Percentiles rank a stretch among this genome's conserved stretches.
These are phyloP conservation scores for Sarcodon sp. DNA, from an alignment of 768 basidiomycete species.

Conservation along the genomic window DNA sequence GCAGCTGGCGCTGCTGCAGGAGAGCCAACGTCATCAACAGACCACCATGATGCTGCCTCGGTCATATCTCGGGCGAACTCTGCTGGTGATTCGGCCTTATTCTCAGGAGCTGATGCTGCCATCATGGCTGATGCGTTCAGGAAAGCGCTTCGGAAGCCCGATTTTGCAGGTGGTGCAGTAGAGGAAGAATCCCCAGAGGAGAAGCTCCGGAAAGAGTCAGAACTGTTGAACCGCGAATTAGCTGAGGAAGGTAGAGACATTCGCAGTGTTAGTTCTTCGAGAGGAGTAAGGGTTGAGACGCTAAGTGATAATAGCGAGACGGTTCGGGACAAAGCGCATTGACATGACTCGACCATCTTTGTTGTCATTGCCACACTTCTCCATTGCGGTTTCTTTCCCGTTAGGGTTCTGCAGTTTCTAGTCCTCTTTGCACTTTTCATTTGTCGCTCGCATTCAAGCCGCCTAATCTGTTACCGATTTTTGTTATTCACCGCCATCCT, in stretches of 20 bases:
- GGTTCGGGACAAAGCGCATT: too few species aligned
- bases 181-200: conserved; percentile 59
- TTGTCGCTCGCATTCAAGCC: not conserved
- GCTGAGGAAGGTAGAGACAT: conserved; percentile 88
- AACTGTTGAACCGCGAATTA: conserved; percentile 57
- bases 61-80: conserved; percentile 51
- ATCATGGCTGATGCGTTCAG: conserved; percentile 92
- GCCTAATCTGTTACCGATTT: not conserved
- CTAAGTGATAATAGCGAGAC: conserved; percentile 25
- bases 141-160: conserved; percentile 78
- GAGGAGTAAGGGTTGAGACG: conserved; percentile 71
- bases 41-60: conserved; percentile 52
- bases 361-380: too few species aligned
- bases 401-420: not conserved
- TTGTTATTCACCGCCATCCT: not conserved
- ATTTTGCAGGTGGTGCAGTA: conserved; percentile 58
- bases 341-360: too few species aligned
- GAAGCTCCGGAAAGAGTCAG: conserved; percentile 10
- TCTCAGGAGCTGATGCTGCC: conserved; percentile 78
- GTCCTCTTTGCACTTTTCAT: not conserved
- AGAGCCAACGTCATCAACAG: conserved; percentile 19
- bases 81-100: conserved; percentile 52
- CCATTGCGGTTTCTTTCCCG: too few species aligned
- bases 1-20: conserved; percentile 14
- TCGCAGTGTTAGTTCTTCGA: conserved; percentile 66